These are phyloP conservation scores for Haematococcus lacustris DNA, from an alignment of 139 green algal species.

Conservation along the genomic window DNA sequence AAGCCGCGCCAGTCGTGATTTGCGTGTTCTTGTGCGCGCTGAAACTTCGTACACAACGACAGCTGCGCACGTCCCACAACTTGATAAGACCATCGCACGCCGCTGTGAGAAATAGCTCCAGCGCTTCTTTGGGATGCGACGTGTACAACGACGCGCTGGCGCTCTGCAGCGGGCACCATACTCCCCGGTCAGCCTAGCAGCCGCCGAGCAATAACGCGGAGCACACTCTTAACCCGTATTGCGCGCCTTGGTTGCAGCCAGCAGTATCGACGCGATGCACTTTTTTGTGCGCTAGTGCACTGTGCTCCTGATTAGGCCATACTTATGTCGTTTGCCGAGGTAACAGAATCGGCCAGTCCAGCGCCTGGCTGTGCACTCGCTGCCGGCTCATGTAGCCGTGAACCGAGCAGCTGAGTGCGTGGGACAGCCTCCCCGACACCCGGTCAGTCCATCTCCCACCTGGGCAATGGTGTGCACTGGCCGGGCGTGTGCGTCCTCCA, in stretches of 20 bases:
- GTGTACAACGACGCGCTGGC: conserved; percentile 23
- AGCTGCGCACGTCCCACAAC: conserved; percentile 48
- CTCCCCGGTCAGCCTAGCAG: background rate
- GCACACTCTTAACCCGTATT: background rate
- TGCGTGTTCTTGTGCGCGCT: conserved; percentile 33
- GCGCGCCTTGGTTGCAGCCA: too few relatives aligned
- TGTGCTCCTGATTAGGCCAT: too few relatives aligned
- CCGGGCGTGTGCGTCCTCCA: conserved; percentile 24
- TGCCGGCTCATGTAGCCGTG: too few relatives aligned
- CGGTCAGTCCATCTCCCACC: too few relatives aligned
- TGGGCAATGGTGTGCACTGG: conserved; percentile 25
- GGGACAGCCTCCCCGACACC: too few relatives aligned
- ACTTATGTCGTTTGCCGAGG: too few relatives aligned
- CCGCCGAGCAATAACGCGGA: background rate
- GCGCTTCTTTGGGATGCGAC: conserved; percentile 30
- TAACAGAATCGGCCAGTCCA: too few relatives aligned
- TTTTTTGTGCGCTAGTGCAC: too few relatives aligned
- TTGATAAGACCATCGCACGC: conserved; percentile 37
- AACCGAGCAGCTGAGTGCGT: too few relatives aligned
- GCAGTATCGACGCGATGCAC: too few relatives aligned
- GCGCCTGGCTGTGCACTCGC: too few relatives aligned
- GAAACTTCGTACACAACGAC: conserved; percentile 15
- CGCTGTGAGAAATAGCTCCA: conserved; percentile 47
- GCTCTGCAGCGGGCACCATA: conserved; percentile 2
- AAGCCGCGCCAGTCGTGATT: conserved; percentile 22